Conservation (phyloP, 768 basidiomycete species). For the Rhodosporidiobolus sp. region DNA sequence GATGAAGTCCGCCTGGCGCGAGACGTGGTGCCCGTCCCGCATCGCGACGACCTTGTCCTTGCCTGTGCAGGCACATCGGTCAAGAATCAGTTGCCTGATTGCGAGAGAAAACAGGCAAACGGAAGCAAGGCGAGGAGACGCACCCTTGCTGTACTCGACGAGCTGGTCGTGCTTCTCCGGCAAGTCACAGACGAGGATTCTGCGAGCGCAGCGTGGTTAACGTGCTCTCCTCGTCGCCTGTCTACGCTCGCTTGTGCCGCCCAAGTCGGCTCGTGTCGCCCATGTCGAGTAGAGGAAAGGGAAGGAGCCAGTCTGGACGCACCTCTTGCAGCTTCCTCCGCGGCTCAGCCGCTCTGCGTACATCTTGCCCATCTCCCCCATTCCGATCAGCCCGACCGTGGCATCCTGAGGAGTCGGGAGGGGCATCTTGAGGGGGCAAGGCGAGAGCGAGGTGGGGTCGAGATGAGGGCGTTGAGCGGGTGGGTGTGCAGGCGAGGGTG, state of each 20-base stretch:
- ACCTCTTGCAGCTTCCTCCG: conserved; percentile 80
- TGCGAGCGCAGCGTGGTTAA: conserved; percentile 48
- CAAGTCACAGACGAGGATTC: conserved; percentile 85
- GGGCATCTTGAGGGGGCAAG: not conserved
- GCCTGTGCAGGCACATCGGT: conserved; percentile 3
- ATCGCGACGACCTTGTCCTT: conserved; percentile 60
- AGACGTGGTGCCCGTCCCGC: conserved; percentile 78
- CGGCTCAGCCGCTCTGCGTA: conserved; percentile 73
- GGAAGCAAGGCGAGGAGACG: conserved; percentile 4
- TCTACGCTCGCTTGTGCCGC: too few species aligned
- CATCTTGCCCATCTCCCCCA: conserved; percentile 97
- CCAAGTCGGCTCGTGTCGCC: not conserved
- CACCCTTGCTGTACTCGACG: conserved; percentile 62
- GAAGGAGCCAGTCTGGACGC: conserved; percentile 41
- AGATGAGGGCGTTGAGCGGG: too few species aligned
- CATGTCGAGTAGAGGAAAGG: not conserved
- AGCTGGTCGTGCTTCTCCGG: conserved; percentile 69
- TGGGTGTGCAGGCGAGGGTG: too few species aligned
- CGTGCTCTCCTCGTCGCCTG: too few species aligned
- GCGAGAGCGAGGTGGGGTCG: not conserved
- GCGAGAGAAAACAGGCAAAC: not conserved
- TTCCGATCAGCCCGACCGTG: conserved; percentile 81
- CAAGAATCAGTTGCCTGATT: not conserved
- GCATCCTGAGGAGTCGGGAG: not conserved
- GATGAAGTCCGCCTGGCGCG: conserved; percentile 85